Conservation (phyloP, 805 yeast genomes). For the Groenewaldozyma salmanticensis region DNA sequence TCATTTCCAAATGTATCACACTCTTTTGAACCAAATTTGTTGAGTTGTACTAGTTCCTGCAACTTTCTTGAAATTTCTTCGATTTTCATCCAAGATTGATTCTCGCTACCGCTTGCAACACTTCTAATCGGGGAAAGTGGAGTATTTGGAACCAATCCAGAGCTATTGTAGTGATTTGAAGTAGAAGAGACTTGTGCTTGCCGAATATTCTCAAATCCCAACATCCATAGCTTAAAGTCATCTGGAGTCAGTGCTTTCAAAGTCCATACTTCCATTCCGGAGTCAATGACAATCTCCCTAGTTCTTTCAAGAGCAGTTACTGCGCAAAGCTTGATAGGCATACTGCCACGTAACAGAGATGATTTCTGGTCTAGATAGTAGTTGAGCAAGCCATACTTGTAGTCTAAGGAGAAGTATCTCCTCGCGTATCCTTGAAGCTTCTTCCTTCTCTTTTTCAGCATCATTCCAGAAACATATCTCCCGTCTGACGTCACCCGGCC, state of each 20-base stretch:
- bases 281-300: constrained; percentile 69
- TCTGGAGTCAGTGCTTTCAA: constrained; percentile 55
- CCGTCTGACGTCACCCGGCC: constrained; percentile 15
- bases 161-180: too few species aligned
- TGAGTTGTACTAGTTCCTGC: not conserved
- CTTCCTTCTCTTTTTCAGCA: constrained; percentile 74
- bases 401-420: constrained; percentile 75
- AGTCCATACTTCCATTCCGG: constrained; percentile 93
- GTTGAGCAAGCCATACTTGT: constrained; percentile 71
- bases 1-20: too few species aligned
- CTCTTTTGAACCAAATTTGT: too few species aligned
- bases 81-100: not conserved
- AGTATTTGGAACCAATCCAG: too few species aligned
- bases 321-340: constrained; percentile 77
- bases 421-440: constrained; percentile 79
- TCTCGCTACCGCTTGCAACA: not conserved
- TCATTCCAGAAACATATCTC: constrained; percentile 58
- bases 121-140: not conserved
- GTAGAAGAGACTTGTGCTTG: too few species aligned
- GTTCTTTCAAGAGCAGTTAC: constrained; percentile 66
- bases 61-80: not conserved
- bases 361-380: constrained; percentile 67
- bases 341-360: constrained; percentile 75
- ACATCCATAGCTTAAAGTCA: constrained; percentile 76
- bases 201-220: constrained; percentile 64